phyloP scores from a whole-genome alignment of 2,329 filamentous ascomycete species.

The Diplocarpon rosae region DNA sequence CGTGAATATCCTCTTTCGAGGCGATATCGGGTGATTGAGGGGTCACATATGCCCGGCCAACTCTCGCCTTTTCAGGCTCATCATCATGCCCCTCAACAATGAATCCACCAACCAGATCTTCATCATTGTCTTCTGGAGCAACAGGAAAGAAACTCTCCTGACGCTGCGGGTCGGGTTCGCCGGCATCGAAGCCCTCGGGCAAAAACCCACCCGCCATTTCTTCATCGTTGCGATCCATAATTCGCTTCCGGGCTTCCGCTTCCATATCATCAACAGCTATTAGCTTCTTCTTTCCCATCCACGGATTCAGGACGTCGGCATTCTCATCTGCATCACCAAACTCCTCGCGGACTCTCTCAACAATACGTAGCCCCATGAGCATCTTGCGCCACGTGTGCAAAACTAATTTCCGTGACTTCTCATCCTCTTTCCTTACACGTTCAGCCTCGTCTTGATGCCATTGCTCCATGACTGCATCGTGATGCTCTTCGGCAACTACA shows the following conservation, averaged over 20 bases:
- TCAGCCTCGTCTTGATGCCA: slow-evolving; percentile 71
- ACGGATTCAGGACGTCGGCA: slow-evolving; percentile 44
- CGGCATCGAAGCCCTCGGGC: slow-evolving; percentile 43
- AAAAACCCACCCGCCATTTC: slow-evolving; percentile 52
- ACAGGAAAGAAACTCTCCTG: slow-evolving; percentile 24
- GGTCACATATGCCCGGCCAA: slow-evolving; percentile 15
- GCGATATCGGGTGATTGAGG: slow-evolving; percentile 13
- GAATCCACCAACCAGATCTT: slow-evolving; percentile 21
- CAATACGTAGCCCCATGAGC: slow-evolving; percentile 72
- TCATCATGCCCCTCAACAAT: slow-evolving; percentile 21
- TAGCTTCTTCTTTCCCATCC: slow-evolving; percentile 31
- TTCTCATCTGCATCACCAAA: slow-evolving; percentile 53
- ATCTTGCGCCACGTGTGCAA: slow-evolving; percentile 78
- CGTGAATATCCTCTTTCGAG: background rate
- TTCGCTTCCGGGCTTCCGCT: slow-evolving; percentile 21
- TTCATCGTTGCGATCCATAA: slow-evolving; percentile 31
- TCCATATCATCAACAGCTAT: slow-evolving; percentile 20
- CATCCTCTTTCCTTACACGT: slow-evolving; percentile 65
- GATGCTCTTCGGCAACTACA: slow-evolving; percentile 73
- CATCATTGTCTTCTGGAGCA: slow-evolving; percentile 18
- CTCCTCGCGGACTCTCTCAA: slow-evolving; percentile 63
- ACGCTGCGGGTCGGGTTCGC: slow-evolving; percentile 25
- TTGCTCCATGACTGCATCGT: slow-evolving; percentile 62
- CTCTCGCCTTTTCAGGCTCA: slow-evolving; percentile 4
- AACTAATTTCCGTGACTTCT: slow-evolving; percentile 65